These are phyloP conservation scores for Tephrocybe rancida DNA, from an alignment of 768 basidiomycete species.

Conservation along the genomic window DNA sequence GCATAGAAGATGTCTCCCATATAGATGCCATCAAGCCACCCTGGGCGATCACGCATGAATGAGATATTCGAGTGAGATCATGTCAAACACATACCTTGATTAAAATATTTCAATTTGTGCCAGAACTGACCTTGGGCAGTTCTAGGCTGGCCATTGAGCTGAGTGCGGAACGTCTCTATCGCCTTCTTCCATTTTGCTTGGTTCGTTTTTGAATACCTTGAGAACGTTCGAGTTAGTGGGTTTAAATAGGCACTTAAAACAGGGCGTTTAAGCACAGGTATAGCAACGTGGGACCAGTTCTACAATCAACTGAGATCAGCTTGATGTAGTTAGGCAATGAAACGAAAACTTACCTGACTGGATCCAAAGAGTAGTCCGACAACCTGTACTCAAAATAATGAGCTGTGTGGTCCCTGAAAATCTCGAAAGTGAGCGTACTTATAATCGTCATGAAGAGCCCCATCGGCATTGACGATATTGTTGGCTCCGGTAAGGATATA, in stretches of 20 bases:
- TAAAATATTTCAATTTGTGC: constrained; percentile 45
- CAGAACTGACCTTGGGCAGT: constrained; percentile 49
- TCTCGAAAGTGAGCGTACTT: constrained; percentile 24
- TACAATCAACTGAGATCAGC: constrained; percentile 32
- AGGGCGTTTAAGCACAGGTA: constrained; percentile 30
- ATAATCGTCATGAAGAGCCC: constrained; percentile 41
- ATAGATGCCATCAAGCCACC: constrained; percentile 49
- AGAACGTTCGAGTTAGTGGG: background rate
- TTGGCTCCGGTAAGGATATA: constrained; percentile 40
- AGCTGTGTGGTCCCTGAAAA: background rate
- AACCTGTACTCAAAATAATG: constrained; percentile 20
- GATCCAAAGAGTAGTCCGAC: constrained; percentile 35
- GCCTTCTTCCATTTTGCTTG: constrained; percentile 42
- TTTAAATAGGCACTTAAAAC: constrained; percentile 24
- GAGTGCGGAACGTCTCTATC: constrained; percentile 37
- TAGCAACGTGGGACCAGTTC: constrained; percentile 43
- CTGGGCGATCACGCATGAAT: constrained; percentile 19
- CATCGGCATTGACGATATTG: constrained; percentile 39
- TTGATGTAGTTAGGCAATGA: constrained; percentile 3
- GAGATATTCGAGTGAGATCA: background rate
- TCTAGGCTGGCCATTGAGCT: constrained; percentile 44
- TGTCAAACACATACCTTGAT: constrained; percentile 39
- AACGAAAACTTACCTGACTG: constrained; percentile 29
- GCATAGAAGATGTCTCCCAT: constrained; percentile 50
- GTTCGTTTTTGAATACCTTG: constrained; percentile 31